phyloP scores from a whole-genome alignment of 2,329 filamentous ascomycete species.

The Tetracladium maxilliforme region DNA sequence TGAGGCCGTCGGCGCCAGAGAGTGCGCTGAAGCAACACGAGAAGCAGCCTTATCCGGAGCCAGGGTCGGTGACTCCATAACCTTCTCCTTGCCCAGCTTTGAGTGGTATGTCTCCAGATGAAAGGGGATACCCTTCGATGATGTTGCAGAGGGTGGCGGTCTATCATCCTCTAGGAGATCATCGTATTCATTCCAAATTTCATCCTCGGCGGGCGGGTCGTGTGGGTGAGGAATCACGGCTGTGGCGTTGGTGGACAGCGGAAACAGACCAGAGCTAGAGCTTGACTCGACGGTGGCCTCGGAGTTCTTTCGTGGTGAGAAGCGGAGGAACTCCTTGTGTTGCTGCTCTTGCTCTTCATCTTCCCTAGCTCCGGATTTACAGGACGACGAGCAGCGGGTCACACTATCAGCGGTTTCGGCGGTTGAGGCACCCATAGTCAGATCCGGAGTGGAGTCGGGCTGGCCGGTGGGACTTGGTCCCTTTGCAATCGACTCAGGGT shows the following conservation, averaged over 20 bases:
- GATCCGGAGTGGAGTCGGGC: slow-evolving; percentile 25
- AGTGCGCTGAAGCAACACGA: slow-evolving; percentile 3
- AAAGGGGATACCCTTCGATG: slow-evolving; percentile 40
- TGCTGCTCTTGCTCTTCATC: not conserved
- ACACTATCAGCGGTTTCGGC: too few species aligned
- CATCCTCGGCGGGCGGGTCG: slow-evolving; percentile 60
- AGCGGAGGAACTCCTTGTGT: slow-evolving; percentile 52
- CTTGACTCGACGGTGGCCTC: slow-evolving; percentile 41
- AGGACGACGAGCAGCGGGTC: too few species aligned
- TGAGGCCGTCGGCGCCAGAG: slow-evolving; percentile 2
- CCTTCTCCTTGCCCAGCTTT: slow-evolving; percentile 8
- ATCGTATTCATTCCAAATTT: slow-evolving; percentile 90
- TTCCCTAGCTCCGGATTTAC: not conserved
- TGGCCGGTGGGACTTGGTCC: slow-evolving; percentile 33
- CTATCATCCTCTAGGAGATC: slow-evolving; percentile 63
- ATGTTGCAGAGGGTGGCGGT: slow-evolving; percentile 34
- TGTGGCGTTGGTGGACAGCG: slow-evolving; percentile 46
- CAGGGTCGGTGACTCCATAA: slow-evolving; percentile 10
- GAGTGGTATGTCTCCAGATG: slow-evolving; percentile 33
- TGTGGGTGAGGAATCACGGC: slow-evolving; percentile 48
- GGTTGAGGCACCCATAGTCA: slow-evolving; percentile 19
- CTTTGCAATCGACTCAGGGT: slow-evolving; percentile 31
- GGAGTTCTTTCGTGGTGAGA: slow-evolving; percentile 60
- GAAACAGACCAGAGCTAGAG: slow-evolving; percentile 46
- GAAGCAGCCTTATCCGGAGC: slow-evolving; percentile 3